Evolutionary conservation across 306 rosid genomes (phyloP), one percentile per base, ranked within the genome.

Genomic region (Quillaja saponaria): DNA sequence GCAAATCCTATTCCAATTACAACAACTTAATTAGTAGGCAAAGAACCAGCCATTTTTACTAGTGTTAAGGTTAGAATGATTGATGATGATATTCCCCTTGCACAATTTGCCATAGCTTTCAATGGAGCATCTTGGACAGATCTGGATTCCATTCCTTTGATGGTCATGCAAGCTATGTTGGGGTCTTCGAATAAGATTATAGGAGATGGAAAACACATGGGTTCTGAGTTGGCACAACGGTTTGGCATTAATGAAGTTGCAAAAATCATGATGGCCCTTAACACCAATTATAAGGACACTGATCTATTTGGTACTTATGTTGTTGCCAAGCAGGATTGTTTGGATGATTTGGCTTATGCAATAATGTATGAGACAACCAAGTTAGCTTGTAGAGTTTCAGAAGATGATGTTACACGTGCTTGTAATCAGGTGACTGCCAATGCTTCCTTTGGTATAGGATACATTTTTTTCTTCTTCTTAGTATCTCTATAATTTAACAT

Each of bases 121-220:
- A 71, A 47, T 33, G 88, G 88, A 62, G 88, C 88, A 55, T 73
- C 82, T 31, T 83, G 88, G 88, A 83, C 82, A 20, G 88, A 83
- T 63, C 88, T 85, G 38, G 88, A 83, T 55, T 83, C 88, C 49
- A 71, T 79, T 62, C 51, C 88, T 20, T 74, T 83, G 49, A 83
- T 79, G 88, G 88, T 83, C 63, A 83, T 83, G 85, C 88, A 83
- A 19, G 82, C 88, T 13, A 70, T 83, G 85, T 51, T 83, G 80
- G 88, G 88, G 11, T 83, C 88, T n/a, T 83, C 82, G 85, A 83
- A 77, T 58, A 83, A 83, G 61, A 73, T 28, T 46, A 71, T 77
- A 50, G 79, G 76, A 11, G 80, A 85, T 58, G 88, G 81, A 83
- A 79, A 83, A 76, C 88, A 83, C 75, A 79, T 80, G 85, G 85